These are phyloP conservation scores for Ophiocordyceps sinensis DNA, from an alignment of 2,329 filamentous ascomycete species.

Conservation along the genomic window DNA sequence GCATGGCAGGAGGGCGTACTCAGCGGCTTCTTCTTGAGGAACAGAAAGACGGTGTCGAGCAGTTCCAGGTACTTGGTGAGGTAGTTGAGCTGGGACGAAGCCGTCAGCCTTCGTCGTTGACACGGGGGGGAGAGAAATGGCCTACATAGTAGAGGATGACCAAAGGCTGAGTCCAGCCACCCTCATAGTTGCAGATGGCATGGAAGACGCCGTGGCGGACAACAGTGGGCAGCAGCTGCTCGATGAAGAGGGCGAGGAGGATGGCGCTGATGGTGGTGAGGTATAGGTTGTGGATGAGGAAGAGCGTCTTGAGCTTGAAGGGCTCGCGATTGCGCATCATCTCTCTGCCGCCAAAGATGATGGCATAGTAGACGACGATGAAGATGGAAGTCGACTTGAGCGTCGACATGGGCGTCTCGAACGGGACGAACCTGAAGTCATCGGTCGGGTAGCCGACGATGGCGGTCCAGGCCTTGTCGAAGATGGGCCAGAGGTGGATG, in stretches of 20 bases:
- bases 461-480: constrained; percentile 69
- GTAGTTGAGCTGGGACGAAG: constrained; percentile 65
- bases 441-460: constrained; percentile 70
- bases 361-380: constrained; percentile 76
- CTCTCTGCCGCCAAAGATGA: constrained; percentile 88
- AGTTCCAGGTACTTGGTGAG: constrained; percentile 96
- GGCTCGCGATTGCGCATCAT: constrained; percentile 77
- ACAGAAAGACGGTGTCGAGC: constrained; percentile 88
- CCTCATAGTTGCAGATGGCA: constrained; percentile 64
- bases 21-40: constrained; percentile 98
- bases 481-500: constrained; percentile 74
- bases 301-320: constrained; percentile 75
- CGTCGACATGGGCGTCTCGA: constrained; percentile 80
- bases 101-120: constrained; percentile 19
- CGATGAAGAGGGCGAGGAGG: constrained; percentile 72
- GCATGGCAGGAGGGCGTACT: constrained; percentile 21
- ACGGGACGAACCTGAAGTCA: constrained; percentile 72
- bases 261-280: constrained; percentile 72
- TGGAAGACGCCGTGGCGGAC: constrained; percentile 73
- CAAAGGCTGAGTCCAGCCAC: constrained; percentile 87
- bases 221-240: constrained; percentile 79
- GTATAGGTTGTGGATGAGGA: constrained; percentile 95
- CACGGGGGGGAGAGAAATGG: not conserved
- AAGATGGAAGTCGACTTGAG: constrained; percentile 68
- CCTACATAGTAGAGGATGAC: constrained; percentile 94